These are phyloP conservation scores for Nemania diffusa DNA, from an alignment of 2,329 filamentous ascomycete species.

Conservation along the genomic window DNA sequence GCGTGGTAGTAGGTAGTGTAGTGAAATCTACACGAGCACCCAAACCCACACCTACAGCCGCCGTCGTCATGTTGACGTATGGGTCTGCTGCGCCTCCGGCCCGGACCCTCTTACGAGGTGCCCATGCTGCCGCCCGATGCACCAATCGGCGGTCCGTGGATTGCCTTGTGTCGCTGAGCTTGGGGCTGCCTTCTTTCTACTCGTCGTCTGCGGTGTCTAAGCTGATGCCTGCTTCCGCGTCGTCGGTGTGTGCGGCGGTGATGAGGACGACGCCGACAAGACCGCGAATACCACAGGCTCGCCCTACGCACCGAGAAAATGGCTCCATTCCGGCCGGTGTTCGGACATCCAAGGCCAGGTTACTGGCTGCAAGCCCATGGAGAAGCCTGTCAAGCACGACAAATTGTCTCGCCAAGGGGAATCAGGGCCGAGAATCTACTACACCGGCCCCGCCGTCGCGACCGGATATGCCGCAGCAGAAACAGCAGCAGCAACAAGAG, in stretches of 20 bases:
- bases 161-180: too few species aligned
- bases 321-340: background rate
- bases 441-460: background rate
- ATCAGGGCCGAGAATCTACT: background rate
- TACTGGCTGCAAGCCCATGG: background rate
- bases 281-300: background rate
- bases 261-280: background rate
- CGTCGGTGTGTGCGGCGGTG: background rate
- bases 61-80: conserved; percentile 30
- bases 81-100: conserved; percentile 9
- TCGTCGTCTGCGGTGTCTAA: background rate
- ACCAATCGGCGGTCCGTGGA: background rate
- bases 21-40: conserved; percentile 4
- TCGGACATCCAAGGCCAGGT: background rate
- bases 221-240: background rate
- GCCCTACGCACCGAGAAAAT: background rate
- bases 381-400: conserved; percentile 21
- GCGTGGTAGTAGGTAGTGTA: conserved; percentile 3
- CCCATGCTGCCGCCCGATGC: conserved; percentile 4
- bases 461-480: background rate
- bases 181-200: background rate
- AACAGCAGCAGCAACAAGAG: background rate
- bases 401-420: background rate
- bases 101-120: conserved; percentile 12
- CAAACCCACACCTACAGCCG: background rate